Percentiles rank a stretch among this genome's conserved stretches.
phyloP scores from a whole-genome alignment of 495 filamentous ascomycete genomes.

The Podospora appendiculata region DNA sequence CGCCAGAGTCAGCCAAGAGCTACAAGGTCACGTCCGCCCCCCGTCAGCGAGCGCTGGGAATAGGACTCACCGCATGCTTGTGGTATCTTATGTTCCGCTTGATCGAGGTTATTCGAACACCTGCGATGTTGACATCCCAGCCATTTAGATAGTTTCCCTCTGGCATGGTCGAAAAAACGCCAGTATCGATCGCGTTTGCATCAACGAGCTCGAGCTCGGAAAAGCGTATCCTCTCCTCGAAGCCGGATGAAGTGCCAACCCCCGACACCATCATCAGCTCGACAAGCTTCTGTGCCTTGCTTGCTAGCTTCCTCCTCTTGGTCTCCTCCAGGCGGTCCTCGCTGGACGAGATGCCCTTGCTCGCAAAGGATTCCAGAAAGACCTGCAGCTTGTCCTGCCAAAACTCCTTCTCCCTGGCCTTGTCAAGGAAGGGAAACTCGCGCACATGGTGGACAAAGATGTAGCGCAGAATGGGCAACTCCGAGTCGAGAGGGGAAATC shows the following conservation, averaged over 20 bases:
- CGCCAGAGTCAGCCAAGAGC: not conserved
- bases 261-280: constrained; percentile 99
- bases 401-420: constrained; percentile 95
- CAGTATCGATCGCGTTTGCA: constrained; percentile 81
- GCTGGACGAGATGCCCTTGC: constrained; percentile 92
- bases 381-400: constrained; percentile 98
- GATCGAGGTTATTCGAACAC: constrained; percentile 68
- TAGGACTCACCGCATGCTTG: constrained; percentile 71
- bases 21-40: not conserved
- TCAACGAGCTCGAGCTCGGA: constrained; percentile 96
- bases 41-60: not conserved
- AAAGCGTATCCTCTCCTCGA: constrained; percentile 93
- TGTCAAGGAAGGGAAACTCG: constrained; percentile 94
- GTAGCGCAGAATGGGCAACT: constrained; percentile 87
- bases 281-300: constrained; percentile 89
- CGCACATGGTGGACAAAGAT: constrained; percentile 98
- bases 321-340: constrained; percentile 95
- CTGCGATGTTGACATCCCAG: constrained; percentile 95
- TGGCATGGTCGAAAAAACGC: constrained; percentile 74
- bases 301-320: constrained; percentile 83
- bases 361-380: constrained; percentile 96
- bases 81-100: constrained; percentile 87
- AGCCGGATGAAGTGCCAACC: constrained; percentile 89
- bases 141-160: constrained; percentile 88
- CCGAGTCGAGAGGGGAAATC: constrained; percentile 86